Base-by-base conservation (phyloP, 495 filamentous ascomycete species). In the Lasiosphaeria ovina region DNA sequence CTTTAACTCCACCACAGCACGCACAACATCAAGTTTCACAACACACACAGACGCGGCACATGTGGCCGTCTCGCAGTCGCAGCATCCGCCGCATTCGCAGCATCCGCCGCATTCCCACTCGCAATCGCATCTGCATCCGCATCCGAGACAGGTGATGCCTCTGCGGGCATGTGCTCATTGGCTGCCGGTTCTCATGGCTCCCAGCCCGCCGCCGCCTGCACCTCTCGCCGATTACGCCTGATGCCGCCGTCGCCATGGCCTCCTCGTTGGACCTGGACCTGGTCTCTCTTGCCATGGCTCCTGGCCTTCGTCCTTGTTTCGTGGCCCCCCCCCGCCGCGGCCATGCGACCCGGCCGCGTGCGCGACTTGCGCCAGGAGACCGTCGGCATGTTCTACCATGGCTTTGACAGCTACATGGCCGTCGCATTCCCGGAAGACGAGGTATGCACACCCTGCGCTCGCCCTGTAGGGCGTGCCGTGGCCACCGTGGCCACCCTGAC, bases 341-440 rank as follows among this genome's bases (percentile, higher is more conserved):
- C 79, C 59, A 86, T 86, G 83, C 77, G 74, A 33, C 71, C 75
- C n/a, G 69, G 65, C 56, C 79, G 76, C 61, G 73, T 85, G 51
- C 71, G 73, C 53, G 72, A 78, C 47, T 71, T 87, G 55, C 76
- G 81, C 36, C 85, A 84, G 68, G 91, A 96, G 72, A 92, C 93
- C 45, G 86, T 92, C 57, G 84, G 87, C 60, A 92, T 97, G 83
- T 98, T 98, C 78, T 97, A 94, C 67, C 95, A 98, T 76, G 94
- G 94, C 57, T 98, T 87, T 78, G 87, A 95, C 69, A 97, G 92
- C 70, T 98, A 98, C 77, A 90, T 97, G 82, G 78, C 84, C 51
- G 82, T 93, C 69, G 95, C 95, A 54, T 98, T 98, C 68, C 94
- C 94, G 36, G 94, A 97, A 77, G 94, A 98, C 69, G 94, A 98